Percentiles rank a stretch among this genome's conserved stretches.
Conservation (phyloP, 768 basidiomycete species). For the Rhodotorula kratochvilovae region DNA sequence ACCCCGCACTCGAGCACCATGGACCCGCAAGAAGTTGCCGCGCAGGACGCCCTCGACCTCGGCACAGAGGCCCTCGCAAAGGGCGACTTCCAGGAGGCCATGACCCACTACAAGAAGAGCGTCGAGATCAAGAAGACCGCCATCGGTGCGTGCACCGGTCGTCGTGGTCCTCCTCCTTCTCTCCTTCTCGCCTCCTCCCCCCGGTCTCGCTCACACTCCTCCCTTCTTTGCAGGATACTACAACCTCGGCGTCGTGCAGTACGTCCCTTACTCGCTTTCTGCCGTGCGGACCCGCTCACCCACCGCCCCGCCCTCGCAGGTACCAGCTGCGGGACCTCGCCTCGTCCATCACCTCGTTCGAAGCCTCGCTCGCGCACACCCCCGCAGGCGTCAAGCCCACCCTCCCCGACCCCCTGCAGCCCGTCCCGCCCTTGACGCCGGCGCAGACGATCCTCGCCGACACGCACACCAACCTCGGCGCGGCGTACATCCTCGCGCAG, state of each 20-base stretch:
- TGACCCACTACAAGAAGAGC: constrained; percentile 17
- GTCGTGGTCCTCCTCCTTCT: neutral
- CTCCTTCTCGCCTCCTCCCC: neutral
- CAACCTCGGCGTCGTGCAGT: constrained; percentile 41
- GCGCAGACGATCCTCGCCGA: constrained; percentile 44
- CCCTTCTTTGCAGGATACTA: constrained; percentile 24
- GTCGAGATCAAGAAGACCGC: constrained; percentile 26
- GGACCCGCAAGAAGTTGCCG: constrained; percentile 24
- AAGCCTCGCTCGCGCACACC: constrained; percentile 14
- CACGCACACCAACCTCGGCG: constrained; percentile 49
- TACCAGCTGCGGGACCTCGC: constrained; percentile 30
- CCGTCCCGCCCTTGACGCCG: constrained; percentile 20
- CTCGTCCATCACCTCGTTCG: constrained; percentile 28
- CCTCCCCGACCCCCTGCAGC: constrained; percentile 19
- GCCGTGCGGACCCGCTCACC: too few relatives aligned
- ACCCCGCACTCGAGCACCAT: constrained; percentile 22
- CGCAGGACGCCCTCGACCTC: constrained; percentile 33
- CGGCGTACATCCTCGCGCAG: constrained; percentile 48
- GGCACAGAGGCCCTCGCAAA: constrained; percentile 25
- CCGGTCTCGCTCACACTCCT: neutral
- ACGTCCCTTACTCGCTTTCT: neutral
- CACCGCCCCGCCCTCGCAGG: neutral
- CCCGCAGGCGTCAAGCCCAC: constrained; percentile 11
- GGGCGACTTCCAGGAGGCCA: constrained; percentile 26
- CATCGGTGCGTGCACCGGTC: too few relatives aligned